These are phyloP conservation scores for Nannochloropsis salina DNA, from an alignment of 108 stramenopile species.

Conservation along the genomic window DNA sequence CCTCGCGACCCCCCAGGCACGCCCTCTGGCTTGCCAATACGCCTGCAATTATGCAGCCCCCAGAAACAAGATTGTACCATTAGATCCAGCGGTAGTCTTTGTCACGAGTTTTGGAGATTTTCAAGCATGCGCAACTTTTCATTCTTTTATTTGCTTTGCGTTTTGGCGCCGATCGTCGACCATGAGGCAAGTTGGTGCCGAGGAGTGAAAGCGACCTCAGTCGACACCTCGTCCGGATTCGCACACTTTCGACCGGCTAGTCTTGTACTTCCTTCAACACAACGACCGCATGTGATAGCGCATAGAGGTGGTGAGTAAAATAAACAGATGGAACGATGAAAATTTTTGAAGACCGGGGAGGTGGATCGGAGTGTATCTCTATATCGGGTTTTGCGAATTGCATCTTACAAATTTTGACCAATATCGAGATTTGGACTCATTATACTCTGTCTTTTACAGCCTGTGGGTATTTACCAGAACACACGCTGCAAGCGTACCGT, in stretches of 20 bases:
- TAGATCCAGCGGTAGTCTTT: too few species aligned
- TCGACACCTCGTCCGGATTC: neutral
- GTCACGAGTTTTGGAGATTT: neutral
- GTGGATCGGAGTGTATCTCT: neutral
- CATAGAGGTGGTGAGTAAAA: neutral
- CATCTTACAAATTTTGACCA: too few species aligned
- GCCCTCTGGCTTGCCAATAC: neutral
- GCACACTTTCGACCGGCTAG: neutral
- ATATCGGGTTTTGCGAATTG: too few species aligned
- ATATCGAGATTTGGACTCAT: too few species aligned
- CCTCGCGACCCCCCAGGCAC: neutral
- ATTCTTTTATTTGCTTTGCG: neutral
- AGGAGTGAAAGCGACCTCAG: neutral
- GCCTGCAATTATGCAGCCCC: neutral
- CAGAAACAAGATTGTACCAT: neutral
- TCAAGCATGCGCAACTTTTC: neutral
- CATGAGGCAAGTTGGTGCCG: neutral
- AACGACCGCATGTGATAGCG: slow-evolving; percentile 15
- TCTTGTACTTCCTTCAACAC: neutral
- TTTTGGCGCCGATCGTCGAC: neutral
- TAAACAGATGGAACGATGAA: neutral
- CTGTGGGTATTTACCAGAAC: slow-evolving; percentile 62
- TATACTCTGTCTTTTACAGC: neutral
- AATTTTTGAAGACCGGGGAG: neutral
- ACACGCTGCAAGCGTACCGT: slow-evolving; percentile 65